Evolutionary conservation across 129 eudicot species (phyloP).

Genomic region (Escallonia rubra): DNA sequence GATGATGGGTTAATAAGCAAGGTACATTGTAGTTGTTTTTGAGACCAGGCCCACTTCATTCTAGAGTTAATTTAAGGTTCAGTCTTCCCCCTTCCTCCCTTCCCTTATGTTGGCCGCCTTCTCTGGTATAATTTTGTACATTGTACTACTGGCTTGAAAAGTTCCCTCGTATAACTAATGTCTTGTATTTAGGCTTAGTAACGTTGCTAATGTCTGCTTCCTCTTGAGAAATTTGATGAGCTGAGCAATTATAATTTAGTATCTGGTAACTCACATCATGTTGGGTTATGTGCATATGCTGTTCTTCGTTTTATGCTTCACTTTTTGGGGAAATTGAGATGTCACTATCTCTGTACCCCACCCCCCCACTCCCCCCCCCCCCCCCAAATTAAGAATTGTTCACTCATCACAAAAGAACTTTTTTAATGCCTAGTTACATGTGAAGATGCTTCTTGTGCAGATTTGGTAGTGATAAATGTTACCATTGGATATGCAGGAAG

Average conservation of each 20-base stretch:
- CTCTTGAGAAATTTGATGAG: too few species aligned
- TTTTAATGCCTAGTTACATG: neutral
- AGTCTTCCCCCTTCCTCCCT: too few species aligned
- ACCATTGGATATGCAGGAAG: constrained; percentile 65
- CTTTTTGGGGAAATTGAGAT: too few species aligned
- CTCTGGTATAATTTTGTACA: too few species aligned
- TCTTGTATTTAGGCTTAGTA: too few species aligned
- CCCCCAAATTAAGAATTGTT: neutral
- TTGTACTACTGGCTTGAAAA: too few species aligned
- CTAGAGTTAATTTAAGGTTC: neutral
- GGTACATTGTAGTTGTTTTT: constrained; percentile 32
- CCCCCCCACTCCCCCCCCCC: neutral
- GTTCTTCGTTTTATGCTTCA: neutral
- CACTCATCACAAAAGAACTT: neutral
- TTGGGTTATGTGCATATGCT: neutral
- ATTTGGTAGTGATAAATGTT: neutral
- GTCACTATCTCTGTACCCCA: too few species aligned
- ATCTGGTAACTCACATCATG: neutral
- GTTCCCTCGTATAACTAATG: too few species aligned
- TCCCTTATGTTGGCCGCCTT: too few species aligned
- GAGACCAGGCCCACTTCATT: neutral
- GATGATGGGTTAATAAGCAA: constrained; percentile 96
- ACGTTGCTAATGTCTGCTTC: too few species aligned
- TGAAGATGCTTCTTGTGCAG: neutral
- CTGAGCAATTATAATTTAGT: too few species aligned